A percentile compares a stretch with the other conserved stretches of the same genome.
These are phyloP conservation scores for Mycena sp. DNA, from an alignment of 1,284 basidiomycete species.

Conservation along the genomic window DNA sequence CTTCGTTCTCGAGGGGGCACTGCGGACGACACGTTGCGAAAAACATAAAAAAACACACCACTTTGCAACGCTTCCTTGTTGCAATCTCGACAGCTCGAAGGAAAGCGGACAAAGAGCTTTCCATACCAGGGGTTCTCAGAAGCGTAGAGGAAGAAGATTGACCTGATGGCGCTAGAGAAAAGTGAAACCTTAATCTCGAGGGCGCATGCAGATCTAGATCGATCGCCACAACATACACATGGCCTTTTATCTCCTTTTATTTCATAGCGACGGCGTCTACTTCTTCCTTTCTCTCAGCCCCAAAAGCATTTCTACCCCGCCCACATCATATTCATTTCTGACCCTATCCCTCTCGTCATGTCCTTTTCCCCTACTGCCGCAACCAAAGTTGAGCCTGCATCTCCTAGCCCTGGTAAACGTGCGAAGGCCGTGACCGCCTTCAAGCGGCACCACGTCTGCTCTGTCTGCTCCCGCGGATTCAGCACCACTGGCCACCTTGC, in stretches of 20 bases:
- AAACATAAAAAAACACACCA: too few species aligned
- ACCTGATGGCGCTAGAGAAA: neutral
- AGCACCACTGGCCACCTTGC: slow-evolving; percentile 78
- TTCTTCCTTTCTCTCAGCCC: neutral
- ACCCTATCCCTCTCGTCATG: too few species aligned
- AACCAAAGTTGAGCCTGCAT: too few species aligned
- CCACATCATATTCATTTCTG: too few species aligned
- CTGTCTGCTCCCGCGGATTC: slow-evolving; percentile 66
- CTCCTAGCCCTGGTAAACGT: neutral
- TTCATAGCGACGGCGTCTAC: neutral
- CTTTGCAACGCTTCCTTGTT: neutral
- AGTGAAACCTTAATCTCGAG: slow-evolving; percentile 4
- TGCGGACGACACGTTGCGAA: too few species aligned
- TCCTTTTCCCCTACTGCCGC: too few species aligned
- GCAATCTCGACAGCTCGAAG: neutral
- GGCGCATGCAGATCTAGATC: neutral
- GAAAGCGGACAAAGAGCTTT: neutral
- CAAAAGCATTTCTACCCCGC: too few species aligned
- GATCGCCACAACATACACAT: slow-evolving; percentile 14
- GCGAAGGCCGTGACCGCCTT: neutral
- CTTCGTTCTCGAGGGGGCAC: too few species aligned
- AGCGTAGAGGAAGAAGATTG: neutral
- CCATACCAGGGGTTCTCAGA: neutral
- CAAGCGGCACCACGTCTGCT: slow-evolving; percentile 59
- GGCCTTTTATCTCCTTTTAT: neutral